Base-by-base conservation (phyloP, 495 filamentous ascomycete species). In the Neurospora hispaniola region DNA sequence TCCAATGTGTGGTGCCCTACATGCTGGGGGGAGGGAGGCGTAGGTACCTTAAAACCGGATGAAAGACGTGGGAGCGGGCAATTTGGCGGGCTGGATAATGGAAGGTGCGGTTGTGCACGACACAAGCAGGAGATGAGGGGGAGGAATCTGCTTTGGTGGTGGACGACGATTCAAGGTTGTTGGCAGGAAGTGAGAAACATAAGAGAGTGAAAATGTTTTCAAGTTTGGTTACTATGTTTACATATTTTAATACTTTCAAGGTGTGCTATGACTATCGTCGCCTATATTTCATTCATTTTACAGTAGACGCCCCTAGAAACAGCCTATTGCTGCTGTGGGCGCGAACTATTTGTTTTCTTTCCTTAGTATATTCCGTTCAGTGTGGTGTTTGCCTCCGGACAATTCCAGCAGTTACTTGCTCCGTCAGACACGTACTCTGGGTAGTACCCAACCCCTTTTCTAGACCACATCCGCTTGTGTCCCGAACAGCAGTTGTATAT, bases 91-190 rank as follows among this genome's bases (percentile, higher is more conserved):
- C 35, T 5, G 35, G 35, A 38, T 38, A 1, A 71, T 71, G 46
- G 59, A 73, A 59, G 41, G 54, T 54, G 42, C 18, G 42, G 42
- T 43, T 43, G 46, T 68, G 43, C 42, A 74, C 73, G 73, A 0
- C 1, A 42, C 41, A 42, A 11, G 41, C 38, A 43, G 39, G 69
- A 43, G 42, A 4, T 43, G 42, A 18, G 16, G 6, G 42, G 14
- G 16, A 1, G 10, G 6, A 48, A 4, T 11, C 23, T 23, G n/a
- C 44, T 20, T 48, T 8, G 7, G 3, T 20, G 18, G 44, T 46
- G 18, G n/a, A n/a, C 20, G 46, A 23, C 27, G 20, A 4, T 11
- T 12, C 46, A 54, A 23, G 10, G n/a, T 54, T 23, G 1, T 11
- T 54, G 20, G 46, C 46, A 23, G 20, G n/a, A 48, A 48, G 46